These are phyloP conservation scores for Tricholoma bakamatsutake DNA, from an alignment of 768 basidiomycete genomes.

Conservation along the genomic window DNA sequence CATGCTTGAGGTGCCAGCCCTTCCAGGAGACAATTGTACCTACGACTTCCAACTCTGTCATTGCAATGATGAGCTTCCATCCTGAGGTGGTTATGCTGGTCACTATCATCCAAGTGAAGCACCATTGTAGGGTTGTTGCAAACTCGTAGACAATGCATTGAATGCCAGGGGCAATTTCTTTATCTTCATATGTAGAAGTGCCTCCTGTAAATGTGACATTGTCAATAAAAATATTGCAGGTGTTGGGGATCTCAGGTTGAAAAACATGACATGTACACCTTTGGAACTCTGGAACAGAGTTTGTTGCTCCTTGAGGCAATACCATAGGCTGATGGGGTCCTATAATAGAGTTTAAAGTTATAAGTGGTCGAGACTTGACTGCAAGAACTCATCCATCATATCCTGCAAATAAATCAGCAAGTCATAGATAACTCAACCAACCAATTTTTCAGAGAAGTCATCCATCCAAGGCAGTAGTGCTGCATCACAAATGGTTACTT, in stretches of 20 bases:
- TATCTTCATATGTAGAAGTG: slow-evolving; percentile 8
- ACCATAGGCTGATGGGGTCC: too few relatives aligned
- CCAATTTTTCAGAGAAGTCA: neutral
- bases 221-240: slow-evolving; percentile 16
- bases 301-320: slow-evolving; percentile 13
- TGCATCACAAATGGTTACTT: too few relatives aligned
- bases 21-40: slow-evolving; percentile 21
- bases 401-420: too few relatives aligned
- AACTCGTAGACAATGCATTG: slow-evolving; percentile 25
- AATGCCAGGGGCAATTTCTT: slow-evolving; percentile 21
- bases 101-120: slow-evolving; percentile 14
- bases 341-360: too few relatives aligned
- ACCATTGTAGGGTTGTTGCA: slow-evolving; percentile 12
- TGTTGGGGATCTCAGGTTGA: slow-evolving; percentile 7
- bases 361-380: too few relatives aligned
- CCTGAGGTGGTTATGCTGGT: slow-evolving; percentile 29
- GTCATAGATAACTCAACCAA: too few relatives aligned
- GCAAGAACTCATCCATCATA: too few relatives aligned
- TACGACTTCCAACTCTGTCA: slow-evolving; percentile 20
- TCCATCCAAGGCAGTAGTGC: neutral
- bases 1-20: slow-evolving; percentile 23
- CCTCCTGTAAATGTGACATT: slow-evolving; percentile 19
- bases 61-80: slow-evolving; percentile 19
- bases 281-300: slow-evolving; percentile 29
- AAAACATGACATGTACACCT: slow-evolving; percentile 11